phyloP scores from a whole-genome alignment of 176 grass and related monocot genomes.

The Aegilops speltoides region DNA sequence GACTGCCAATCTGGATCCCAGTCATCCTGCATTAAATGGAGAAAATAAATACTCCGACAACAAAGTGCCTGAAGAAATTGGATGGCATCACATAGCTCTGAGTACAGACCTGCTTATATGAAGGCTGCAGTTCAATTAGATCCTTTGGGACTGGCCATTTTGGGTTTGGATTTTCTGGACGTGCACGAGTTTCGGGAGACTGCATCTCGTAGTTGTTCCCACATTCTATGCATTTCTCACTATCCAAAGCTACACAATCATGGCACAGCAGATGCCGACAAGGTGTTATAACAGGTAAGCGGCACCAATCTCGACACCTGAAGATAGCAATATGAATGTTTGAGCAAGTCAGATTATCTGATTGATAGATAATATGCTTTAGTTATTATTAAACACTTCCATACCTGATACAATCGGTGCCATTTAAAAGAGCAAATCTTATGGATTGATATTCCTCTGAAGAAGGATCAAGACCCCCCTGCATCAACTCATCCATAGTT shows the following conservation, averaged over 20 bases:
- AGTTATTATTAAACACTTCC: background rate
- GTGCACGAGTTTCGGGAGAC: constrained; percentile 70
- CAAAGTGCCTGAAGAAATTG: constrained; percentile 14
- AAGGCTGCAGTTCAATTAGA: constrained; percentile 98
- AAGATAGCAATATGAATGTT: constrained; percentile 22
- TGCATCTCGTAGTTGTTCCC: constrained; percentile 88
- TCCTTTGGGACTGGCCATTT: constrained; percentile 99
- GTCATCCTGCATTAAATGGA: constrained; percentile 61
- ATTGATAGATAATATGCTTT: constrained; percentile 1
- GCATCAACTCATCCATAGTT: constrained; percentile 80
- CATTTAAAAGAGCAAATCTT: constrained; percentile 76
- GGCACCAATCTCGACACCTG: constrained; percentile 86
- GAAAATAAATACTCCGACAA: background rate
- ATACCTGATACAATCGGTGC: constrained; percentile 82
- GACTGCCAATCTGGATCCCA: constrained; percentile 98
- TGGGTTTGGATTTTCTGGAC: constrained; percentile 96
- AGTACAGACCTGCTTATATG: constrained; percentile 78
- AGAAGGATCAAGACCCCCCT: constrained; percentile 79
- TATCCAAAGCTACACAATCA: constrained; percentile 90
- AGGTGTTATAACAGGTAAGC: constrained; percentile 91
- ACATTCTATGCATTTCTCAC: constrained; percentile 87
- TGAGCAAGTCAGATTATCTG: background rate
- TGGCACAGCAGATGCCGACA: constrained; percentile 89
- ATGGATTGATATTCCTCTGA: constrained; percentile 74
- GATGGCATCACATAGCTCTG: constrained; percentile 23